Evolutionary conservation across 2,329 filamentous ascomycete genomes (phyloP).

Genomic region (Fusarium torreyae): DNA sequence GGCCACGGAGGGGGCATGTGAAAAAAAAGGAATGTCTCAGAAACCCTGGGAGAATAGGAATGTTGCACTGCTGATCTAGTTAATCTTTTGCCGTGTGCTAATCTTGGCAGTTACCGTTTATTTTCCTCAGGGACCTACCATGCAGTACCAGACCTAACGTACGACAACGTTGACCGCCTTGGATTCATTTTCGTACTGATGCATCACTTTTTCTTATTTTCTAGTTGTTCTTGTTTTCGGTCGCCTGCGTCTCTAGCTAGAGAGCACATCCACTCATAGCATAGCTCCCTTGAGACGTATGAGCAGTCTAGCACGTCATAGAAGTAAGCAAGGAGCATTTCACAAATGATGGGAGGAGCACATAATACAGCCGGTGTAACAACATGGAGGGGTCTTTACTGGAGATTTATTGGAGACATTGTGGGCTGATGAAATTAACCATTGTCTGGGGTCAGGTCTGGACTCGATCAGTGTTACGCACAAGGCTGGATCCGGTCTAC

Average conservation of each 20-base stretch:
- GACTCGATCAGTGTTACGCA: neutral
- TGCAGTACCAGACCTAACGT: neutral
- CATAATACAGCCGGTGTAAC: conserved; percentile 17
- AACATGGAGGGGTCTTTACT: neutral
- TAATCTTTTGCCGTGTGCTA: neutral
- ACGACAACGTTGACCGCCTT: neutral
- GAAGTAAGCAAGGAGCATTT: conserved; percentile 13
- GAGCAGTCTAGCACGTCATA: conserved; percentile 35
- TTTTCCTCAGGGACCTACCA: conserved; percentile 5
- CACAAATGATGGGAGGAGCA: neutral
- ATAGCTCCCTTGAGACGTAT: neutral
- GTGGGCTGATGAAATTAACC: neutral
- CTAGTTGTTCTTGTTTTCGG: neutral
- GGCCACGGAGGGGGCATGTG: neutral
- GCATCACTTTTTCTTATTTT: neutral
- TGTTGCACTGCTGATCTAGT: conserved; percentile 22
- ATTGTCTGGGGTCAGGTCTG: neutral
- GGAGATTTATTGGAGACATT: neutral
- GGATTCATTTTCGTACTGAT: neutral
- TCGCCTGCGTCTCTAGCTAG: conserved; percentile 1
- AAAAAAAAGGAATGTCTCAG: neutral
- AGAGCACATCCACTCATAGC: neutral
- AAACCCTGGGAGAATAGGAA: conserved; percentile 18
- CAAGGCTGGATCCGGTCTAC: conserved; percentile 1
- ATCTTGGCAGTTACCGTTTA: neutral